Conservation (phyloP, 345 rosid species). For the Hevea brasiliensis region DNA sequence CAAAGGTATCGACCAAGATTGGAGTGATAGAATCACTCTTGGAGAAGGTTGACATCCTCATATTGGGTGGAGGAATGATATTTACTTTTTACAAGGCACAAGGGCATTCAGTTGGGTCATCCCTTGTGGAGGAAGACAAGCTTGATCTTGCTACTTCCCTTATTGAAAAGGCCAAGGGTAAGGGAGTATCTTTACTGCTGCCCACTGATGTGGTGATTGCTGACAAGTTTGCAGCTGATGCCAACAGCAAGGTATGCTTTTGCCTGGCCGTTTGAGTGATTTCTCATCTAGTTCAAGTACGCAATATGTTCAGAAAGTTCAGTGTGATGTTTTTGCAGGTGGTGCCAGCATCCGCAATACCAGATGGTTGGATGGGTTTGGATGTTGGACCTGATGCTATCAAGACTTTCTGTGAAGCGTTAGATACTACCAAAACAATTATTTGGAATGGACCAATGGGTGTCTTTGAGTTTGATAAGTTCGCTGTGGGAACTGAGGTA, state of each 20-base stretch:
- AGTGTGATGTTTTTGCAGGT: constrained; percentile 43
- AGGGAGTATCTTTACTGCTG: constrained; percentile 73
- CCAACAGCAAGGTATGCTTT: constrained; percentile 76
- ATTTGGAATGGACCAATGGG: constrained; percentile 99
- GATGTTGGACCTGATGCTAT: constrained; percentile 87
- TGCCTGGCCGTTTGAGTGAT: not conserved
- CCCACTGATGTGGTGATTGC: constrained; percentile 86
- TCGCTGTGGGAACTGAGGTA: constrained; percentile 91
- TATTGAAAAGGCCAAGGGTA: constrained; percentile 74
- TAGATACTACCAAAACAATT: constrained; percentile 72
- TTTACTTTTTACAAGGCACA: constrained; percentile 88
- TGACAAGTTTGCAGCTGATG: constrained; percentile 88
- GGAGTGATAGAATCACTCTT: constrained; percentile 92
- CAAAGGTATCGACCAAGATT: constrained; percentile 93
- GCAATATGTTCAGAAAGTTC: constrained; percentile 2
- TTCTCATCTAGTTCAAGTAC: not conserved
- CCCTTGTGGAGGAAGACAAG: constrained; percentile 85
- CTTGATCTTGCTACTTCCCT: constrained; percentile 74
- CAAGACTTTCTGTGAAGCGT: constrained; percentile 60
- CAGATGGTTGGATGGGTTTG: constrained; percentile 96
- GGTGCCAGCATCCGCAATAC: constrained; percentile 73
- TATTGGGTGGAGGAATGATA: constrained; percentile 95
- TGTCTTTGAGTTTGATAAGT: constrained; percentile 88
- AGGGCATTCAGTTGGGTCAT: constrained; percentile 74
- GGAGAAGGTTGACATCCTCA: constrained; percentile 61